Evolutionary conservation across 2,329 filamentous ascomycete species (phyloP).

Genomic region (Aspergillus fischeri): DNA sequence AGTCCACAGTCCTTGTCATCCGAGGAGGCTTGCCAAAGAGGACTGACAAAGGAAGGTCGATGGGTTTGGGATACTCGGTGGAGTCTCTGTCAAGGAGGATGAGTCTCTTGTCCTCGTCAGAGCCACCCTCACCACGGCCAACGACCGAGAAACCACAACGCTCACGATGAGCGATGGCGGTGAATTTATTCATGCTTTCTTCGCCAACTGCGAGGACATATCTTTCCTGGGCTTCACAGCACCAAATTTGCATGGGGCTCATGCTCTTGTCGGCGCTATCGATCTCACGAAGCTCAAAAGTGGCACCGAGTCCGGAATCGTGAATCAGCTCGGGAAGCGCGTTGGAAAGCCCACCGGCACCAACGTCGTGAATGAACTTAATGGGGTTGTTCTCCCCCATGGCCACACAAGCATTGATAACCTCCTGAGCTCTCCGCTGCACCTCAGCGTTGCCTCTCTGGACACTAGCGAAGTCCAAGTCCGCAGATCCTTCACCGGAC

Average conservation of each 20-base stretch:
- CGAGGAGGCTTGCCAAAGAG: conserved; percentile 86
- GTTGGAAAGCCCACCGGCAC: conserved; percentile 81
- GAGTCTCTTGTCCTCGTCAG: conserved; percentile 66
- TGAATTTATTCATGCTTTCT: conserved; percentile 70
- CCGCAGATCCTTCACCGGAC: conserved; percentile 81
- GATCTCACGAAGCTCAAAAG: conserved; percentile 90
- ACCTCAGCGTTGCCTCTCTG: conserved; percentile 97
- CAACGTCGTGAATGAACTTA: conserved; percentile 95
- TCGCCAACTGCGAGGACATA: conserved; percentile 88
- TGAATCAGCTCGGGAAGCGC: conserved; percentile 86
- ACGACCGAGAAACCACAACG: conserved; percentile 91
- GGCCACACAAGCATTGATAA: conserved; percentile 89
- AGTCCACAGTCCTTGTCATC: conserved; percentile 69
- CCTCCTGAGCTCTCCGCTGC: conserved; percentile 91
- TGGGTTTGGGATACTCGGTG: conserved; percentile 68
- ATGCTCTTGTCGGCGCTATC: conserved; percentile 87
- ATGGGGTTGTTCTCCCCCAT: conserved; percentile 85
- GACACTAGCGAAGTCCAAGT: conserved; percentile 94
- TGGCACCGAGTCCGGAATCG: conserved; percentile 84
- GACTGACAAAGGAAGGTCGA: conserved; percentile 83
- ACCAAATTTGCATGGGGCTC: conserved; percentile 97
- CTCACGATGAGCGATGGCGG: conserved; percentile 70
- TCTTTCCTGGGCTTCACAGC: conserved; percentile 92
- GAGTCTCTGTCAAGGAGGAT: conserved; percentile 79
- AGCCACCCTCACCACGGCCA: conserved; percentile 65